Evolutionary conservation across 164 flowering plant species (phyloP).

Genomic region (Dillenia suffruticosa): DNA sequence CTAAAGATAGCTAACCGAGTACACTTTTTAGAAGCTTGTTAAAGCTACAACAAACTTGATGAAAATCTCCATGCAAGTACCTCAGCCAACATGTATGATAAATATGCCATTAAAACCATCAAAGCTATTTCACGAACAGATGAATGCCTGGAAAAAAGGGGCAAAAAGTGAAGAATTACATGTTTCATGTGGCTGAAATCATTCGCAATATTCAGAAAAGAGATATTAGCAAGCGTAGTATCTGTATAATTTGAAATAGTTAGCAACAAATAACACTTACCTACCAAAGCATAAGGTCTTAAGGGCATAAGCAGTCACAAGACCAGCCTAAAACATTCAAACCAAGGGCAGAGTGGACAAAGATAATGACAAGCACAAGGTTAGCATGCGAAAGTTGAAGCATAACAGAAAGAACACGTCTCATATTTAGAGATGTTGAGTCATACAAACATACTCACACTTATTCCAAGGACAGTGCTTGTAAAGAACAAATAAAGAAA

Average conservation of each 20-base stretch:
- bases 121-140: constrained; percentile 76
- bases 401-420: no score
- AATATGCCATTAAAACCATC: constrained; percentile 80
- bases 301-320: constrained; percentile 65
- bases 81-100: constrained; percentile 93
- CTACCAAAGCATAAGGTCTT: constrained; percentile 70
- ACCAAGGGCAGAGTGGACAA: not conserved
- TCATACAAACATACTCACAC: constrained; percentile 36
- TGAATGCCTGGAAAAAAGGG: constrained; percentile 56
- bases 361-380: not conserved
- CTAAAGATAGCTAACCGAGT: no score
- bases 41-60: not conserved
- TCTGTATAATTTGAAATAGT: no score
- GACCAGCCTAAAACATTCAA: constrained; percentile 49
- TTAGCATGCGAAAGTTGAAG: not conserved
- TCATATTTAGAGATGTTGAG: no score
- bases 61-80: constrained; percentile 26
- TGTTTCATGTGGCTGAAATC: no score
- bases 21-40: no score
- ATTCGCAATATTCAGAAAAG: no score
- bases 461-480: constrained; percentile 76
- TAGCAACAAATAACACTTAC: constrained; percentile 25
- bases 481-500: constrained; percentile 70
- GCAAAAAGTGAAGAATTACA: no score
- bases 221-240: no score